Conservation (phyloP, 768 basidiomycete genomes). For the Rhodotorula paludigena region DNA sequence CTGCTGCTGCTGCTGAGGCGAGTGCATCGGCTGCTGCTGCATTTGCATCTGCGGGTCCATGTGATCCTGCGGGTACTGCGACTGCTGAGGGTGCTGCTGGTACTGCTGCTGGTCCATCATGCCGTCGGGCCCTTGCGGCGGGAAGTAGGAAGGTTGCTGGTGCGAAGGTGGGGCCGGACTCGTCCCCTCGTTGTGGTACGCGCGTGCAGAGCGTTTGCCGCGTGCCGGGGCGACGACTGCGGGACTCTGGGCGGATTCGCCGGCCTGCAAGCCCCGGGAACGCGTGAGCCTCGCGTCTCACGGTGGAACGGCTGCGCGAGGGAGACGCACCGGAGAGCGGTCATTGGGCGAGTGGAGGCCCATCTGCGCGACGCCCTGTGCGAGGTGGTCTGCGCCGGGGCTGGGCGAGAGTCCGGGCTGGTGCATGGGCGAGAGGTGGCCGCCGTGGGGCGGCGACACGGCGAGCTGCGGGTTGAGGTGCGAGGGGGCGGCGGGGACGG, state of each 20-base stretch:
- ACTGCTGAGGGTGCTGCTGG: constrained; percentile 11
- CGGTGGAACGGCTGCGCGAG: too few species aligned
- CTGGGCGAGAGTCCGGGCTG: background rate
- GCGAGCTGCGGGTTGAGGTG: constrained; percentile 8
- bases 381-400: constrained; percentile 9
- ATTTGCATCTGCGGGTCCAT: constrained; percentile 25
- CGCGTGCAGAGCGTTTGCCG: constrained; percentile 39
- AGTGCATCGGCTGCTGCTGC: constrained; percentile 31
- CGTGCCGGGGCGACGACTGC: constrained; percentile 17
- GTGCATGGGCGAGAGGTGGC: background rate
- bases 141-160: constrained; percentile 30
- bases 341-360: background rate
- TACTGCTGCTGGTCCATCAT: constrained; percentile 10
- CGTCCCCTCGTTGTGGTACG: constrained; percentile 38
- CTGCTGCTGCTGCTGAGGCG: constrained; percentile 12
- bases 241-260: background rate
- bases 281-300: too few species aligned
- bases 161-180: constrained; percentile 7
- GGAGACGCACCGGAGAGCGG: background rate
- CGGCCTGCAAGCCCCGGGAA: background rate
- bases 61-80: constrained; percentile 24
- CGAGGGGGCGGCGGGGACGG: background rate
- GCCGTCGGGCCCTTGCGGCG: constrained; percentile 30
- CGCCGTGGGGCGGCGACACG: background rate
- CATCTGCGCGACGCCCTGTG: constrained; percentile 12